A percentile compares a stretch with the other conserved stretches of the same genome.
phyloP scores from a whole-genome alignment of 2,329 filamentous ascomycete species.

The Didymella pomorum region DNA sequence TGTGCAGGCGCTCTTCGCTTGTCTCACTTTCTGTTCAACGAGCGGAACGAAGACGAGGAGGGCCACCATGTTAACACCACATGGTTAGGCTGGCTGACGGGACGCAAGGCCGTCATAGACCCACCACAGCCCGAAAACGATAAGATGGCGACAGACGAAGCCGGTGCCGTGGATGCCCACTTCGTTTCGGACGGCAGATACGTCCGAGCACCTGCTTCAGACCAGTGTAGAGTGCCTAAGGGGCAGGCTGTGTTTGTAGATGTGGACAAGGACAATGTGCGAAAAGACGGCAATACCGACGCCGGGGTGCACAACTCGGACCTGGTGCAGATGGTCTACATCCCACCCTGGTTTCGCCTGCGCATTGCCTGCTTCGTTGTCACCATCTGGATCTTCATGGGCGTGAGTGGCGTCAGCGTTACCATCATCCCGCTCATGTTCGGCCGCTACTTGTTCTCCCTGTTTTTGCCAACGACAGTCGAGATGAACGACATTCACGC shows the following conservation, averaged over 20 bases:
- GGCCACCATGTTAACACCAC: conserved; percentile 69
- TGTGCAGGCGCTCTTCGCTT: conserved; percentile 82
- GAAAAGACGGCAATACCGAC: conserved; percentile 65
- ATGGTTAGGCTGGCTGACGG: conserved; percentile 66
- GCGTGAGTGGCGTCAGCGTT: conserved; percentile 81
- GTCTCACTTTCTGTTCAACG: conserved; percentile 92
- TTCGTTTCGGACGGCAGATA: conserved; percentile 79
- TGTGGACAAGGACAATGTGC: conserved; percentile 72
- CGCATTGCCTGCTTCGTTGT: conserved; percentile 87
- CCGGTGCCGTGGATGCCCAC: conserved; percentile 54
- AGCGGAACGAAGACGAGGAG: conserved; percentile 82
- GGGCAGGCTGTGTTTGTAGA: conserved; percentile 81
- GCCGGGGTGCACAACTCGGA: conserved; percentile 50
- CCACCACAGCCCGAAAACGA: conserved; percentile 45
- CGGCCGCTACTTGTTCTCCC: conserved; percentile 79
- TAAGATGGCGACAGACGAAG: conserved; percentile 38
- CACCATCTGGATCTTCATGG: conserved; percentile 92
- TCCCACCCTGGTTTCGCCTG: conserved; percentile 83
- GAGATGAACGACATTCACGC: conserved; percentile 95
- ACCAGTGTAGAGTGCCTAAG: conserved; percentile 93
- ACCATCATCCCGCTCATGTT: conserved; percentile 88
- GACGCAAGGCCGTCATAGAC: conserved; percentile 51
- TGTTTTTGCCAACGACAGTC: conserved; percentile 69
- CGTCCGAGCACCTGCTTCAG: conserved; percentile 90
- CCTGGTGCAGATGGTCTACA: conserved; percentile 66